phyloP scores from a whole-genome alignment of 345 rosid genomes.

The Linum trigynum region DNA sequence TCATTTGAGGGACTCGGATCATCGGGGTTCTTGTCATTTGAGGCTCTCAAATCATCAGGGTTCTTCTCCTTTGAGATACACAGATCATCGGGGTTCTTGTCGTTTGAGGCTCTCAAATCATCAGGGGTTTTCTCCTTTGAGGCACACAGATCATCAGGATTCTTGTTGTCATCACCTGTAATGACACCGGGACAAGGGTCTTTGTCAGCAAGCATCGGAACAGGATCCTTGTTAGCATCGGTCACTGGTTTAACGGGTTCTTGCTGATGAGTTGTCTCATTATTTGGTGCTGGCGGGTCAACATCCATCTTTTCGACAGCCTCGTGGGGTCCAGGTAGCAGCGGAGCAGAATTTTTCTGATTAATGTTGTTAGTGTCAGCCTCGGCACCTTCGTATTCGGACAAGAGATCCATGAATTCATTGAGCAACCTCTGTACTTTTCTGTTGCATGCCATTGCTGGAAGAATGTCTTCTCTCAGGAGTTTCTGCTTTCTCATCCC shows the following conservation, averaged over 20 bases:
- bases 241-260: conserved; percentile 1
- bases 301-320: conserved; percentile 20
- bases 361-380: conserved; percentile 24
- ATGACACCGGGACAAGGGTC: too few species aligned
- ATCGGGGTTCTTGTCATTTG: too few species aligned
- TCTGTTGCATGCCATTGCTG: conserved; percentile 93
- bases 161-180: too few species aligned
- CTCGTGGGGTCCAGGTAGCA: conserved; percentile 12
- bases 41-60: too few species aligned
- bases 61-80: too few species aligned
- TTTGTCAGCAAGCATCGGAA: too few species aligned
- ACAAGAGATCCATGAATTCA: conserved; percentile 87
- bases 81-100: too few species aligned
- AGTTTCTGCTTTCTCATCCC: conserved; percentile 92
- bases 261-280: conserved; percentile 6
- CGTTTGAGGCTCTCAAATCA: too few species aligned
- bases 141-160: too few species aligned
- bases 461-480: conserved; percentile 78
- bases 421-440: conserved; percentile 92
- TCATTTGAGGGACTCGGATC: conserved; percentile 2
- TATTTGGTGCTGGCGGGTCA: conserved; percentile 15
- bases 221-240: conserved; percentile 10
- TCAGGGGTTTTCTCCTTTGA: too few species aligned
- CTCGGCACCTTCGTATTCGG: conserved; percentile 62
- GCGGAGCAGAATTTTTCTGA: conserved; percentile 14